Evolutionary conservation across 2,329 filamentous ascomycete genomes (phyloP), one percentile per base, ranked within the genome.

Genomic region (Leptographium radiaticola): DNA sequence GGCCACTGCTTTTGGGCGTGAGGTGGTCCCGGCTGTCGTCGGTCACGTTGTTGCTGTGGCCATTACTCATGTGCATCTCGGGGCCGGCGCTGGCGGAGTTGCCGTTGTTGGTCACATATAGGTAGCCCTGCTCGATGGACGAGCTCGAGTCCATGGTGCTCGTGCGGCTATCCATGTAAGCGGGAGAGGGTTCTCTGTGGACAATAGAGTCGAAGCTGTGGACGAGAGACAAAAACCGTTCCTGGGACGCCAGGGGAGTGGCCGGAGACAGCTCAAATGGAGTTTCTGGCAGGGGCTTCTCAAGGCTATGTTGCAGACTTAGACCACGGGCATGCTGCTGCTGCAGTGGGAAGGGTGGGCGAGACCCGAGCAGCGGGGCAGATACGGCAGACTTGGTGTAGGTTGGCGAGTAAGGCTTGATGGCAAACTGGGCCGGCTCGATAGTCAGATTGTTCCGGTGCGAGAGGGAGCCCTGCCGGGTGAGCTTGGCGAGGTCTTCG

Each of bases 281-380:
- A 30, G 76, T 70, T 56, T 74, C 71, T 39, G 77, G 78, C 25
- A 81, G 64, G 49, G 78, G 77, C 64, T 81, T 81, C 60, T 73
- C 71, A 58, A 81, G 75, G 60, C 76, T 80, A 55, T 75, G 69
- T 61, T 78, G 76, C 50, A 80, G 65, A 59, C 73, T 81, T 63
- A 78, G 57, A 60, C 72, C 75, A 59, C 75, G 70, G 55, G 67
- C 76, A 79, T 80, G 75, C 67, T 75, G 69, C 67, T 75, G 69
- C n/a, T 30, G 43, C 8, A 9, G 25, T 25, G 12, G 25, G 6
- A 25, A 13, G 7, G 60, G 56, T 42, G 59, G 55, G 47, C 59
- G 59, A 18, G 48, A 36, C 16, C 54, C 42, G 15, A 57, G 54
- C 16, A 64, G 58, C 33, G 65, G 62, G 16, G 62, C 60, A 8